Conservation (phyloP, 2,329 filamentous ascomycete genomes). For the Aspergillus sp. region DNA sequence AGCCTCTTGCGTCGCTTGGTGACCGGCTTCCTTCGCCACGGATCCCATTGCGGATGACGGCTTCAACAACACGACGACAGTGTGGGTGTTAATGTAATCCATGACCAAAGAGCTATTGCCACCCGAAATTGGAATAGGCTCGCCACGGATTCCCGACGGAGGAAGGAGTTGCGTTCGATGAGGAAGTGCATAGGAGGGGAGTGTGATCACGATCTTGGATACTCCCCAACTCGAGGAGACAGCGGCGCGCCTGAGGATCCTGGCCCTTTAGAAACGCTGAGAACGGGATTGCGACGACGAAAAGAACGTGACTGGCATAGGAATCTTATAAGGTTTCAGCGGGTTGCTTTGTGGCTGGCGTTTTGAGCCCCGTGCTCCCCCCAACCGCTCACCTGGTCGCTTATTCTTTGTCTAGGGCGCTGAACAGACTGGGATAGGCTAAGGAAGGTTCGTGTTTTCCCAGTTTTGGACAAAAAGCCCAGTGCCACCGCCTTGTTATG, state of each 20-base stretch:
- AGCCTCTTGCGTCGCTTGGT: neutral
- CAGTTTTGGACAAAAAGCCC: neutral
- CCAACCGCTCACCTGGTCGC: neutral
- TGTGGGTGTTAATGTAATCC: neutral
- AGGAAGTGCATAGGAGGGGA: neutral
- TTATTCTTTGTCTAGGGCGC: neutral
- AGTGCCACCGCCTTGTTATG: neutral
- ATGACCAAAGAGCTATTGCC: neutral
- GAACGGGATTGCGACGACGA: neutral
- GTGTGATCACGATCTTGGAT: neutral
- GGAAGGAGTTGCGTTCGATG: neutral
- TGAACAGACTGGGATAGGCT: neutral
- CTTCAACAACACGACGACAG: neutral
- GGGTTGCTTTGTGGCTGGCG: neutral
- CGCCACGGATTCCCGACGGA: neutral
- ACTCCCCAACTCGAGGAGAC: neutral
- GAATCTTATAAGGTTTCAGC: neutral
- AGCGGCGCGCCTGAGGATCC: neutral
- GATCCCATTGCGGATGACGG: neutral
- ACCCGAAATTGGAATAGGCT: neutral
- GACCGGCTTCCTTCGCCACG: neutral
- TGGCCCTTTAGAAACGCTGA: neutral
- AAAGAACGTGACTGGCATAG: neutral
- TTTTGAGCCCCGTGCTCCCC: neutral
- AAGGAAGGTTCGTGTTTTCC: conserved; percentile 5